Evolutionary conservation across 345 rosid species (phyloP), one percentile per base, ranked within the genome.

Genomic region (Citrus trifoliata): DNA sequence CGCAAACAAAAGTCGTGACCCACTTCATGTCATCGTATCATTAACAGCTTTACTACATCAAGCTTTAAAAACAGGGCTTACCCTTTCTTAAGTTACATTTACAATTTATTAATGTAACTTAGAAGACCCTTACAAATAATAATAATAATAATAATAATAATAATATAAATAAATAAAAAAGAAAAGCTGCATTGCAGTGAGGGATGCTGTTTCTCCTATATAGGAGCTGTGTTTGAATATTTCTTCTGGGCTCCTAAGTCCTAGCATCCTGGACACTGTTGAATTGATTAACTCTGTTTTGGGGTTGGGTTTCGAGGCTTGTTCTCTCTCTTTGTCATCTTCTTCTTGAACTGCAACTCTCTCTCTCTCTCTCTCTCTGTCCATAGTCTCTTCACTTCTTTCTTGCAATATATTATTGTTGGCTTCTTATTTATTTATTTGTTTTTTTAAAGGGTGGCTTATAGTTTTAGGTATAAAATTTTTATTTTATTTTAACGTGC

Each of bases 231-330:
- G 30, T 61, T 61, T 74, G 70, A 75, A 62, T 27, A 10, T 40
- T 63, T 75, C 46, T 28, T 73, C 21, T 75, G 48, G 46, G 30
- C 25, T 63, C 61, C 46, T 40, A 10, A 10, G 46, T 40, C 13
- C 70, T 30, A 46, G 42, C 78, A 30, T 75, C n/a, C 61, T 42
- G 78, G 78, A 75, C 28, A 32, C 30, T 75, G 58, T 46, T 75
- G 69, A 66, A 75, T 63, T 64, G 28, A 46, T 40, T 42, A 9
- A n/a, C 30, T 59, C 40, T 10, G 27, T 7, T 40, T 59, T 73
- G 25, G 4, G 10, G 2, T 75, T 10, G 46, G 64, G 71, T n/a
- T 76, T 35, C 64, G 71, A 33, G 72, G 35, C 32, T 16, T 76
- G 64, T 66, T 51, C 71, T 32, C n/a, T 10, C 69, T 7, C 51